Base-by-base conservation (phyloP, 192 early-diverging fungal genomes). In the Mortierella hygrophila region DNA sequence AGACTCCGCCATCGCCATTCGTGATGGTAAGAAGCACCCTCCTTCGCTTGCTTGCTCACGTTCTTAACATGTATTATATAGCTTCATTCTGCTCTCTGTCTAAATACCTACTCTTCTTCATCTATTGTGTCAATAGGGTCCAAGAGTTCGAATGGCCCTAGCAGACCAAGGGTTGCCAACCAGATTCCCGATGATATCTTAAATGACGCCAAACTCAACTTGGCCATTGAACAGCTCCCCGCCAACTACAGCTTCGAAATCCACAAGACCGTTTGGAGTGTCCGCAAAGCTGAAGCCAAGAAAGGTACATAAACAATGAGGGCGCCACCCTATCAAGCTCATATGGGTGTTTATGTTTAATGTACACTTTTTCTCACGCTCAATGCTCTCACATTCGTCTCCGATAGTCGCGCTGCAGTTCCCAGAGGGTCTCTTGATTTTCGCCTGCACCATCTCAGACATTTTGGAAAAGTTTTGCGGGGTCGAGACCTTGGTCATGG, bases 181-280 rank as follows among this genome's bases (percentile, higher is more conserved):
- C 95, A 96, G 72, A 92, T 99, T 57, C 97, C 98, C 7, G 91
- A 94, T 10, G 94, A 95, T 26, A 98, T 99, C 54, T 88, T 97
- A 23, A 92, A 95, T 72, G 93, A 99, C 78, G 85, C 89, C 63
- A 85, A 91, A 49, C 90, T 99, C 29, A 98, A 97, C 86, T 92
- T 95, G 65, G 95, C 97, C 6, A 96, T 99, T 70, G 90, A 94
- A 69, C 91, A 94, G 89, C 89, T 99, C 23, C 99, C 99, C 3
- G 83, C 88, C 42, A 99, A 99, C 91, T 99, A 99, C 92, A 99
- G 97, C 91, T 99, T 99, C 93, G 99, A 99, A 87, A 97, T 99
- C 63, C 96, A 98, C 90, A 99, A 99, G 87, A 96, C 96, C 21
- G 88, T 99, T 6, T 97, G 96, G 96, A 94, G 97, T 84, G 92